These are phyloP conservation scores for Zygosaccharomyces bailii DNA, from an alignment of 805 yeast species.

Conservation along the genomic window DNA sequence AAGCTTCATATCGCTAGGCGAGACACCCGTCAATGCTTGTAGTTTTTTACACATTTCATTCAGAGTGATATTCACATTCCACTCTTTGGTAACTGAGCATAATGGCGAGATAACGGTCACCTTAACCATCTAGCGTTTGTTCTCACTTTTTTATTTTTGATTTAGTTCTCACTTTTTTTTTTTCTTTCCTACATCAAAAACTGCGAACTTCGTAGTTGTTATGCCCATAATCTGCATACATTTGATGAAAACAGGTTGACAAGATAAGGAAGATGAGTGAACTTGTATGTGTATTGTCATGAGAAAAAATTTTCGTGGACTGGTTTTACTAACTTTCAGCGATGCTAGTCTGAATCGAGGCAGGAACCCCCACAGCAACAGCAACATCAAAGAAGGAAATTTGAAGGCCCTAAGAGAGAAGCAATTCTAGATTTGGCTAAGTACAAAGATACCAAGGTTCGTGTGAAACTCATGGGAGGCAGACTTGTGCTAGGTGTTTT, in stretches of 20 bases:
- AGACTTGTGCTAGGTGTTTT: constrained; percentile 76
- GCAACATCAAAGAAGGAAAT: constrained; percentile 36
- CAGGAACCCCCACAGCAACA: constrained; percentile 20
- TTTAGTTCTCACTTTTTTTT: constrained; percentile 1
- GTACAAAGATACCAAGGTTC: constrained; percentile 67
- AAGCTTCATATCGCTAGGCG: constrained; percentile 28
- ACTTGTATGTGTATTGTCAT: constrained; percentile 7
- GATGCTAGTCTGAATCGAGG: constrained; percentile 17
- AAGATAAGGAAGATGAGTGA: constrained; percentile 19
- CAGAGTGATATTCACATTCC: constrained; percentile 17
- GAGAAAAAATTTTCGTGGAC: background rate
- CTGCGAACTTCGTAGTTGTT: background rate
- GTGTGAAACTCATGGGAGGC: constrained; percentile 82
- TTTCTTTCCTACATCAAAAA: background rate
- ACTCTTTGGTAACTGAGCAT: constrained; percentile 21
- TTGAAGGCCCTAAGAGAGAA: constrained; percentile 83
- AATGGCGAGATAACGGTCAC: constrained; percentile 22
- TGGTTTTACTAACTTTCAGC: constrained; percentile 9
- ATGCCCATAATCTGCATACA: no score
- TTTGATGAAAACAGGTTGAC: no score
- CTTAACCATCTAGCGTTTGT: constrained; percentile 8
- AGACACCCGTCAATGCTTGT: constrained; percentile 30
- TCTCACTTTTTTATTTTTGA: background rate
- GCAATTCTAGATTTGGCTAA: constrained; percentile 79
- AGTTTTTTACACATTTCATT: constrained; percentile 23